phyloP scores from a whole-genome alignment of 2,329 filamentous ascomycete species.

The Hypoxylon sp. region DNA sequence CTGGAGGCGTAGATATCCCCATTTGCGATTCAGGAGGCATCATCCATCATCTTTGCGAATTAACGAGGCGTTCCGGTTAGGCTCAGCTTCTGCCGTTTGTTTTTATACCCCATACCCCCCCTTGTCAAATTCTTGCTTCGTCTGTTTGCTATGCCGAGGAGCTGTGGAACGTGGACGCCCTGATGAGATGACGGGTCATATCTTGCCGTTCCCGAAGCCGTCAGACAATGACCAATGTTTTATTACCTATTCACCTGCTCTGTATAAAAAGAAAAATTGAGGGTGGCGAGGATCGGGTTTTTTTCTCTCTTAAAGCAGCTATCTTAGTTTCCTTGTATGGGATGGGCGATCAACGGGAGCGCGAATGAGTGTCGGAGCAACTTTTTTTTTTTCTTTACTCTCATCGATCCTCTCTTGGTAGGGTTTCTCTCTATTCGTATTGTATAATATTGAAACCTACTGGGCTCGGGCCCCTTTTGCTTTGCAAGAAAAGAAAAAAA shows the following conservation, averaged over 20 bases:
- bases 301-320: constrained; percentile 19
- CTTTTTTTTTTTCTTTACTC: constrained; percentile 4
- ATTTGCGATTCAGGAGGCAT: constrained; percentile 41
- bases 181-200: constrained; percentile 42
- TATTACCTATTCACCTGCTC: constrained; percentile 26
- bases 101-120: constrained; percentile 49
- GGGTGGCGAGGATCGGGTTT: constrained; percentile 24
- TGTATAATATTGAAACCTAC: constrained; percentile 38
- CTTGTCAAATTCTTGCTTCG: constrained; percentile 42
- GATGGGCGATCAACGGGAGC: constrained; percentile 17
- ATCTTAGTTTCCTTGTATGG: constrained; percentile 22
- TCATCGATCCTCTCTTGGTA: too few species aligned
- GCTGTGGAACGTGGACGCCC: constrained; percentile 43
- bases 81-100: constrained; percentile 47
- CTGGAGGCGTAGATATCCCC: constrained; percentile 41
- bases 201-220: constrained; percentile 34
- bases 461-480: constrained; percentile 15
- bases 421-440: constrained; percentile 24
- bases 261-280: constrained; percentile 32
- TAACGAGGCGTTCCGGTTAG: constrained; percentile 45
- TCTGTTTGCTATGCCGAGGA: constrained; percentile 46
- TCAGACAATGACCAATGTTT: constrained; percentile 37
- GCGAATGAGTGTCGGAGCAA: constrained; percentile 28
- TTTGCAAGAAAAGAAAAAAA: constrained; percentile 16
- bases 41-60: constrained; percentile 42